Evolutionary conservation across 306 rosid genomes (phyloP), one percentile per base, ranked within the genome.

Genomic region (Dicorynia guianensis): DNA sequence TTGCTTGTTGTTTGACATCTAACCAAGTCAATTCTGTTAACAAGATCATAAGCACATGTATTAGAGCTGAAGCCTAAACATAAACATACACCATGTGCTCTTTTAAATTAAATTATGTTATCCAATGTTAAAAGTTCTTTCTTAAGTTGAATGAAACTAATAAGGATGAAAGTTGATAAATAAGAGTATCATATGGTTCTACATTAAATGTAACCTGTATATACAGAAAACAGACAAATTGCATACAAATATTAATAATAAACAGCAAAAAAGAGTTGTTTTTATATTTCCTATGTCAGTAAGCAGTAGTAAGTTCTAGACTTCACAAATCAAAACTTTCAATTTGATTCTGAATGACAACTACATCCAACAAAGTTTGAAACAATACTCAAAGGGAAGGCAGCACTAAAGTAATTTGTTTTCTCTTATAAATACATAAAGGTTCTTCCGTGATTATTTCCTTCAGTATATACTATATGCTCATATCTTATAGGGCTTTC

Each of bases 51-150:
- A 3, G 11, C 30, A 10, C 13, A 18, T 54, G 9, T 20, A 18
- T 53, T 17, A 17, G 11, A 17, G 34, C 34, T 54, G 35, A 54
- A 20, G 34, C 36, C 46, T 50, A 50, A 74, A 42, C 40, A 74
- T 10, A 60, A 44, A 50, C 65, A 39, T 46, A 76, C 11, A 60
- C 68, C 57, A 12, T 34, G 42, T 66, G 40, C 67, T 20, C 33
- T 40, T 33, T 11, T 40, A 64, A 40, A 65, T 58, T 73, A 76
- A 71, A 35, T 43, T 42, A 56, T 63, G 19, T 42, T 63, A 76
- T 39, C 47, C 19, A 9, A 25, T 63, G 55, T 13, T 69, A 38
- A 76, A 38, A 11, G 15, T 63, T 69, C 43, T 62, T 69, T 47
- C 53, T 63, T 69, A 62, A 43, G 30, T 60, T 30, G 49, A 42